phyloP scores from a whole-genome alignment of 371 early-diverging fungal species.

The Mucor circinelloides region DNA sequence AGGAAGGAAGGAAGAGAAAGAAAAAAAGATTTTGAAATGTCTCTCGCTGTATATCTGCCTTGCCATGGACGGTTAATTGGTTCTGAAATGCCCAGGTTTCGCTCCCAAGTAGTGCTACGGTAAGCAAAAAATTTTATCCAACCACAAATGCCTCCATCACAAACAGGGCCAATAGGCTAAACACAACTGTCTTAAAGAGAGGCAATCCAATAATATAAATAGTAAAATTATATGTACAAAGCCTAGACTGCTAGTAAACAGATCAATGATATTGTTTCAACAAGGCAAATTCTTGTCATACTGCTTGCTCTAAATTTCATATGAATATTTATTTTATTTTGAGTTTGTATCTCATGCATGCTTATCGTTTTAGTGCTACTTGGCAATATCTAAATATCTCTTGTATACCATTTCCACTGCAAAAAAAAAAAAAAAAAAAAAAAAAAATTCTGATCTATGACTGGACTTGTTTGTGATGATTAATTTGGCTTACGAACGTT shows the following conservation, averaged over 20 bases:
- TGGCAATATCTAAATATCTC: background rate
- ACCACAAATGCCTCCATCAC: background rate
- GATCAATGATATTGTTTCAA: background rate
- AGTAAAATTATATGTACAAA: background rate
- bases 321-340: background rate
- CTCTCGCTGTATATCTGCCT: background rate
- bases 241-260: background rate
- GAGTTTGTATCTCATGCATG: background rate
- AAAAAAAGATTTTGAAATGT: background rate
- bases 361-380: background rate
- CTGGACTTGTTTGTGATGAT: background rate
- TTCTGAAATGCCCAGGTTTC: background rate
- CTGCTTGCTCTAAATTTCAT: background rate
- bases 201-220: background rate
- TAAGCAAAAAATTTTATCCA: constrained; percentile 1
- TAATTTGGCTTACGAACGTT: background rate
- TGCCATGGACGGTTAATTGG: background rate
- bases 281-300: background rate
- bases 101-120: background rate
- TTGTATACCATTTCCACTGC: too few relatives aligned
- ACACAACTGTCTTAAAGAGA: background rate
- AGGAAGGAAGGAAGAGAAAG: background rate
- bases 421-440: too few relatives aligned
- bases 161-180: constrained; percentile 1
- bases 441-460: background rate